Evolutionary conservation across 2,329 filamentous ascomycete species (phyloP), one percentile per base, ranked within the genome.

Genomic region (Colletotrichum musae): DNA sequence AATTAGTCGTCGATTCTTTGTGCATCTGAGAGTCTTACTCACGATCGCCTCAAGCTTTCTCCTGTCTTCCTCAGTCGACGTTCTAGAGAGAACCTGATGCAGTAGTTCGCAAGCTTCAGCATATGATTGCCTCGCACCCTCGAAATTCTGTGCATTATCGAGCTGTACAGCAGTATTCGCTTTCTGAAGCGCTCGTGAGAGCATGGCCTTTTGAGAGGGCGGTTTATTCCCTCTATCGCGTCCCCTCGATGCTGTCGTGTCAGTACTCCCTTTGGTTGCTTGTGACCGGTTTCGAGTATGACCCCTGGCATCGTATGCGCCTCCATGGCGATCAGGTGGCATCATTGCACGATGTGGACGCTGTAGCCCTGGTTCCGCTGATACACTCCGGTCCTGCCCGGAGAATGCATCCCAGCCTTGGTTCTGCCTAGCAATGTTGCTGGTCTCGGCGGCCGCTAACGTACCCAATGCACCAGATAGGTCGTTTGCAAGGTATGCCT

Each of bases 131-230:
- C 97, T 91, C 18, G 96, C 96, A 48, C 94, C 94, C 78, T 95
- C 93, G 72, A 96, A 95, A 77, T 98, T 97, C 76, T 96, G 93
- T 15, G 94, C 94, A 87, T 98, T 98, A 81, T 99, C 96, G 48
- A 99, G 88, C 73, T 98, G 88, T 28, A 99, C 96, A 24, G 96
- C 96, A 13, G 94, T 95, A 77, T 99, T 98, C 58, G 96, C 96
- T 82, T 98, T 97, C 78, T 97, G 93, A 63, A 99, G 84, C 0
- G 96, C 96, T 74, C 93, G 93, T n/a, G 95, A 97, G 43, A 99
- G 87, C 95, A 98, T 98, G 12, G 92, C 93, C 84, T 98, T 98
- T 79, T 98, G 93, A 1, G 93, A 94, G 15, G 89, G 89, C n/a
- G 82, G 82, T 71, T 85, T 85, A 57, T 62, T 72, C 1, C 70